Evolutionary conservation across 139 green algal species (phyloP), one percentile per base, ranked within the genome.

Genomic region (Ettlia oleoabundans): DNA sequence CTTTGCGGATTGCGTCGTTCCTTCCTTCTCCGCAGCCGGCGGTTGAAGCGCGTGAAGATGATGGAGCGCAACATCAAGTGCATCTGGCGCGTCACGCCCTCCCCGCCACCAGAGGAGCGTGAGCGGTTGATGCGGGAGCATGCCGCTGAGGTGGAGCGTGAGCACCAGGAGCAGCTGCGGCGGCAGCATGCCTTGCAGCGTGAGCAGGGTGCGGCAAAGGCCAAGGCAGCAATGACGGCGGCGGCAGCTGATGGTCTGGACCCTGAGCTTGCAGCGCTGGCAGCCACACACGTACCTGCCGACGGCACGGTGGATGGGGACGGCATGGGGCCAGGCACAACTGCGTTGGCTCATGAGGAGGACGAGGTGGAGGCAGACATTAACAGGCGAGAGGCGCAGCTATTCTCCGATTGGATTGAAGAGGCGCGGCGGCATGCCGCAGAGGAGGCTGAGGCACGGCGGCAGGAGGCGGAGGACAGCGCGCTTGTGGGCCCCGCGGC

Each of bases 1-100:
- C 33, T 73, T 32, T 73, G 65, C n/a, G n/a, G n/a, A n/a, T n/a
- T 38, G 32, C 8, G 19, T 26, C 15, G 10, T 43, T 3, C 32
- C 9, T 52, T 4, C 37, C 35, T 21, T 33, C 24, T 8, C 19
- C 42, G 62, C 90, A 96, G 92, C 74, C 89, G 93, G 3, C 85
- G 92, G 0, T 83, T 93, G 69, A 94, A 94, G 86, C 90, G 93
- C 0, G 67, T 90, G 1, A 90, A 93, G 71, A 77, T 96, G 86
- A 87, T 80, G 80, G 87, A 95, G 81, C 83, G 86, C 0, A 82
- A 89, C 62, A 75, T 89, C 18, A 85, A 84, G 55, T 86, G 83
- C 58, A 87, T 96, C 38, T 96, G 91, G 89, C 80, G 86, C 28
- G 91, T 91, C 83, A 95, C 93, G 30, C 93, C 93, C 4, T 93